Evolutionary conservation across 805 yeast genomes (phyloP), one percentile per base, ranked within the genome.

Genomic region (Starmerella gropengiesseri): DNA sequence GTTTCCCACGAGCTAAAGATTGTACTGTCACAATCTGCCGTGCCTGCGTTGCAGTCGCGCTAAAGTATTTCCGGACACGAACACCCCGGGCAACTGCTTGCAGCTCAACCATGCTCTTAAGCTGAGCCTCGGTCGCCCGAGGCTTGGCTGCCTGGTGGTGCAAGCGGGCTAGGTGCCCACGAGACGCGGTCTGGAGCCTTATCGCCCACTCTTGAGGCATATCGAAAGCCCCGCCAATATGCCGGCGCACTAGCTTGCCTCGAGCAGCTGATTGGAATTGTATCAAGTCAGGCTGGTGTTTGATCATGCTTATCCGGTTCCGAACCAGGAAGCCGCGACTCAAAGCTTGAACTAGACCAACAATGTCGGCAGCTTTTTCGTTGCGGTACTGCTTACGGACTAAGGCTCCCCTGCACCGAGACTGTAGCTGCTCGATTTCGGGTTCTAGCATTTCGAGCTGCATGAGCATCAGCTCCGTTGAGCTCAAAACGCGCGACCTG

Each of bases 51-150:
- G 50, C 40, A 6, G 44, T 33, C 1, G 41, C 32, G 8, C 30
- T 14, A 38, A 35, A 48, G 7, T 17, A 13, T 5, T 51, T 48
- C 47, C 87, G 67, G 4, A 68, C 43, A 0, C 58, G 36, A 14
- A 45, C 54, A 8, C 82, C 85, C 52, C 81, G 68, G 2, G 70
- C 55, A 1, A 62, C 47, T 0, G 81, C 63, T 56, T 85, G 94
- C 2, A 85, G 50, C 2, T 51, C 56, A 13, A 64, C 59, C 6
- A 78, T 57, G 3, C 54, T 35, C 22, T 19, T 29, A 4, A 5
- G 22, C 21, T 44, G 26, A 11, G 5, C 14, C 5, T 16, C 27
- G 30, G 20, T 16, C 20, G 43, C 26, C 21, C 17, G 8, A 13
- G 25, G 30, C 14, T 7, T 22, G 31, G 36, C 20, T 5, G 31